A percentile compares a stretch with the other conserved stretches of the same genome.
These are phyloP conservation scores for Blastocrithidia nonstop DNA, from an alignment of 208 protist genomes.

Conservation along the genomic window DNA sequence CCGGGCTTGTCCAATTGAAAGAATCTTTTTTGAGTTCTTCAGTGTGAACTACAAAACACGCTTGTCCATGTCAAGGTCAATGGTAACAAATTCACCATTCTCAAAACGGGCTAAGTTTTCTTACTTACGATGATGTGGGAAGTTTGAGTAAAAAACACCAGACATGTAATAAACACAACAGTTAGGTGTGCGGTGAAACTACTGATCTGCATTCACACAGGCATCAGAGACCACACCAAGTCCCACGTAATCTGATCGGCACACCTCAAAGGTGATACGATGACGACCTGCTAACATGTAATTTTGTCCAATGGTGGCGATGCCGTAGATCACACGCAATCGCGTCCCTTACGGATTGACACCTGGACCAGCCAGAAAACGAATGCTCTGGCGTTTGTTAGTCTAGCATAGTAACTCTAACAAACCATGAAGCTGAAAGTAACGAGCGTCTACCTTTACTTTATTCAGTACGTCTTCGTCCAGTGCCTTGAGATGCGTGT, in stretches of 20 bases:
- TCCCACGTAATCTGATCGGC: slow-evolving; percentile 72
- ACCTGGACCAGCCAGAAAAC: slow-evolving; percentile 46
- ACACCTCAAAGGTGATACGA: slow-evolving; percentile 65
- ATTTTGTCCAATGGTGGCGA: slow-evolving; percentile 56
- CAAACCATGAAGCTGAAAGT: slow-evolving; percentile 45
- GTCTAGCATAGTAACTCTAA: slow-evolving; percentile 24
- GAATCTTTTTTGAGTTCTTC: slow-evolving; percentile 57
- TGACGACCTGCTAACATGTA: slow-evolving; percentile 69
- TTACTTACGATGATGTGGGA: slow-evolving; percentile 76
- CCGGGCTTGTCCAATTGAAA: slow-evolving; percentile 46
- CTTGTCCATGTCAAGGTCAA: slow-evolving; percentile 74
- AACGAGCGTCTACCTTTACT: slow-evolving; percentile 62
- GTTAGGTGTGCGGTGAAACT: slow-evolving; percentile 77
- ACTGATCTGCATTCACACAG: slow-evolving; percentile 59
- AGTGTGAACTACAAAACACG: slow-evolving; percentile 58
- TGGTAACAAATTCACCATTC: slow-evolving; percentile 48
- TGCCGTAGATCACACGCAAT: slow-evolving; percentile 64
- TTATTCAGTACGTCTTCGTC: slow-evolving; percentile 43
- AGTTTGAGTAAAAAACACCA: slow-evolving; percentile 86
- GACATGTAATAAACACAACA: slow-evolving; percentile 89
- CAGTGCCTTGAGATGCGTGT: slow-evolving; percentile 41
- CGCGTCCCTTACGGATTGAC: slow-evolving; percentile 62
- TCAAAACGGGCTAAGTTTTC: slow-evolving; percentile 64
- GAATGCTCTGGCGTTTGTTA: slow-evolving; percentile 8
- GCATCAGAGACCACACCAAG: slow-evolving; percentile 74